These are phyloP conservation scores for Paxillus ammoniavirescens DNA, from an alignment of 768 basidiomycete genomes.

Conservation along the genomic window DNA sequence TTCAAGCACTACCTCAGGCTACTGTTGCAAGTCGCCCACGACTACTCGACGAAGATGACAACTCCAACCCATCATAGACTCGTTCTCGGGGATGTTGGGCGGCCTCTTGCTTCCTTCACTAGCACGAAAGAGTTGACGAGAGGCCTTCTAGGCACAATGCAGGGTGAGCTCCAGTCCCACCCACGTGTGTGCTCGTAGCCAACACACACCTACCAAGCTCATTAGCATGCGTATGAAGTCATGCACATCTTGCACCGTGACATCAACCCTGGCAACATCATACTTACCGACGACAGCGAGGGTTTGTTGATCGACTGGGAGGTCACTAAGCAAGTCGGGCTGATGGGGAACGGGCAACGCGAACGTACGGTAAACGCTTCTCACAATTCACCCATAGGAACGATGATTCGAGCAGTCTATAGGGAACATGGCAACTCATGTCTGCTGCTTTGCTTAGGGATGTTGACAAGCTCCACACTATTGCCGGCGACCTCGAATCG, in stretches of 20 bases:
- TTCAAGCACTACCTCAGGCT: no score
- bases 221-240: conserved; percentile 14
- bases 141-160: not conserved
- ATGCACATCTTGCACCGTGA: conserved; percentile 22
- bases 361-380: not conserved
- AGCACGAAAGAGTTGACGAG: not conserved
- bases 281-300: conserved; percentile 7
- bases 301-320: no score
- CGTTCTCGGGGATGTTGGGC: not conserved
- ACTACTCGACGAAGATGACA: not conserved
- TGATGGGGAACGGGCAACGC: not conserved
- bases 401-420: not conserved
- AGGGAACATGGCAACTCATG: conserved; percentile 36
- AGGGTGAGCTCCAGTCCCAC: not conserved
- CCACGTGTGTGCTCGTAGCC: not conserved
- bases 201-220: conserved; percentile 7
- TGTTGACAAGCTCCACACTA: conserved; percentile 13
- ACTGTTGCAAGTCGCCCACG: no score
- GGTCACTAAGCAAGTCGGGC: conserved; percentile 1
- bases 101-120: not conserved
- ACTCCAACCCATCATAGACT: not conserved
- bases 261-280: conserved; percentile 22
- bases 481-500: conserved; percentile 32
- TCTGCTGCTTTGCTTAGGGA: conserved; percentile 18
- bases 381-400: not conserved